Base-by-base conservation (phyloP, 805 yeast species). In the Soucietia sequanensis region DNA sequence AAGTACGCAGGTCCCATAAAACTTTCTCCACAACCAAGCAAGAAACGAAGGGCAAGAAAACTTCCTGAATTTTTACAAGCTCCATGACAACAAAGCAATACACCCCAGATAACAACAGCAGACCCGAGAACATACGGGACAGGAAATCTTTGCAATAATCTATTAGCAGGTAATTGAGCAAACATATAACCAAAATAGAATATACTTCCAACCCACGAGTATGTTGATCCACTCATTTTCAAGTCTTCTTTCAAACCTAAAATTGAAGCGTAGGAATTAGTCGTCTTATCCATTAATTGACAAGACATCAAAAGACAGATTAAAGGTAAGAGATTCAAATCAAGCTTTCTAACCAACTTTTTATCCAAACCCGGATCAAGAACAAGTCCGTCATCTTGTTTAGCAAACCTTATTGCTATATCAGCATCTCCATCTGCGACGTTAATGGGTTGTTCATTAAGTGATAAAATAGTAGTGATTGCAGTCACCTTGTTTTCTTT, bases 261-360 rank as follows among this genome's bases (percentile, higher is more conserved):
- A 1, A 79, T 78, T n/a, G 80, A 79, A 3, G 84, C 81, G 47
- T 78, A 76, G 42, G 78, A 78, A 27, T 75, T 54, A 32, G 78
- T 54, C 9, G 76, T 65, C 47, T 79, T 79, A 44, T 80, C 85
- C 37, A 78, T 56, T 44, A 75, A 76, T 58, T 78, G 81, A 12
- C 77, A 54, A 36, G 78, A 70, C 43, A 79, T 78, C 10, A 76
- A 68, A 23, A 67, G 58, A 43, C 81, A 74, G 44, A 79, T 53
- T 20, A 77, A 54, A 0, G 80, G 68, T 51, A 78, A 50, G 17
- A 79, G 60, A 25, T 68, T 59, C 5, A 38, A 28, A 50, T 79
- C 84, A 12, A 78, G 56, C 46, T 71, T 76, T 12, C 58, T 32
- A 19, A 43, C 33, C 10, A 41, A 29, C 25, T 17, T 35, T 19